Evolutionary conservation across 108 stramenopile genomes (phyloP), one percentile per base, ranked within the genome.

Genomic region (Nannochloropsis oceanica): DNA sequence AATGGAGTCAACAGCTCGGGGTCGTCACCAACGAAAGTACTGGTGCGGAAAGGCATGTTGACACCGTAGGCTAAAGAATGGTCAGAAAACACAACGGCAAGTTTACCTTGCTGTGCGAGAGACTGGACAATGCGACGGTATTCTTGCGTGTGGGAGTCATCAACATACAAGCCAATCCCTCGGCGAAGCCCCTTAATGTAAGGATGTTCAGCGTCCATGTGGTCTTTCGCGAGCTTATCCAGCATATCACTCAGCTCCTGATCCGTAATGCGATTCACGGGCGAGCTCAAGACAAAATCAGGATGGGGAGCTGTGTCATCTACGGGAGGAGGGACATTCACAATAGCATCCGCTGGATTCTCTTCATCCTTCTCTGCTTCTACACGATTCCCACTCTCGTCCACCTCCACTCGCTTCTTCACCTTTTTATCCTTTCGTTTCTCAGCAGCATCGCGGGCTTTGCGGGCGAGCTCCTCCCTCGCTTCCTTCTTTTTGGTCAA

Each of bases 21-120:
- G 94, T 95, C 95, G 87, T 97, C 97, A 83, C 83, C 96, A 96
- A 73, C 59, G 91, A 99, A 99, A 83, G 97, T 92, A 88, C 96
- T 96, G 11, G 96, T 94, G 85, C 98, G 95, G 96, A 99, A 99
- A 18, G 98, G 98, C 98, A 99, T 99, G 92, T 99, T 99, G 18
- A 99, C 97, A 43, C 98, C 98, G 89, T 98, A 99, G 1, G 98
- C 98, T 79, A 99, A 93, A n/a, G 96, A 96, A 81, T 95, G 93
- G 87, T 99, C 98, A 44, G 95, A 95, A 83, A 99, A 97, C 13
- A 99, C 98, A 84, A 99, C 95, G n/a, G 95, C 97, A 24, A 99
- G 92, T 86, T 96, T 95, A 85, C 97, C 98, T 90, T 97, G 94
- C 87, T 97, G 96, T 27, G 98, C 98, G 27, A 99, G 91, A 90